A percentile compares a stretch with the other conserved stretches of the same genome.
Evolutionary conservation across 2,329 filamentous ascomycete genomes (phyloP).

Genomic region (Metarhizium rileyi): DNA sequence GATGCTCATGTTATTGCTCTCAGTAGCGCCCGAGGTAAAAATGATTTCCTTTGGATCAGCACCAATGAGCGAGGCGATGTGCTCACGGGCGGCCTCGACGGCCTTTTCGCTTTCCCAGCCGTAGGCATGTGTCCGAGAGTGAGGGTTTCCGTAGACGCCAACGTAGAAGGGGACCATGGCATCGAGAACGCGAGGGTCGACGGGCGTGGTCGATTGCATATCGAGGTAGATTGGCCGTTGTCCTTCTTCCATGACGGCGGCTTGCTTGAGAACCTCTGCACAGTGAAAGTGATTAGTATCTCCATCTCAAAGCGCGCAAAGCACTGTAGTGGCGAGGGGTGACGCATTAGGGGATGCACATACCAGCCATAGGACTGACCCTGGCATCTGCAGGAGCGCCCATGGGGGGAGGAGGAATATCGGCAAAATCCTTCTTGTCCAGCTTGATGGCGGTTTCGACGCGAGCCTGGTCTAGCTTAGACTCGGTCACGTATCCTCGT

Average conservation of each 20-base stretch:
- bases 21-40: conserved; percentile 94
- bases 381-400: conserved; percentile 36
- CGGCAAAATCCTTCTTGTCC: conserved; percentile 74
- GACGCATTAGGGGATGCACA: conserved; percentile 4
- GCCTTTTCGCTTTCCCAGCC: conserved; percentile 97
- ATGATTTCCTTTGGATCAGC: conserved; percentile 97
- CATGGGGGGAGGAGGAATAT: conserved; percentile 29
- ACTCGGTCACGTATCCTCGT: conserved; percentile 75
- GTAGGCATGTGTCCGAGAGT: conserved; percentile 94
- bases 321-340: background rate
- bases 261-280: conserved; percentile 74
- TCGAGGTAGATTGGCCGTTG: conserved; percentile 93
- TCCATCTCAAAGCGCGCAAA: background rate
- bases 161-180: conserved; percentile 94
- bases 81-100: conserved; percentile 73
- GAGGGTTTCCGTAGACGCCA: conserved; percentile 90
- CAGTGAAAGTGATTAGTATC: background rate
- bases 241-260: conserved; percentile 86
- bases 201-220: conserved; percentile 94
- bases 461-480: conserved; percentile 68
- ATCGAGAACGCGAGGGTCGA: conserved; percentile 89
- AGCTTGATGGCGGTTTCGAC: conserved; percentile 81
- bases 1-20: conserved; percentile 99
- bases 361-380: conserved; percentile 67
- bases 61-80: conserved; percentile 80